These are phyloP conservation scores for Leccinum huronense DNA, from an alignment of 1,284 basidiomycete genomes.

Conservation along the genomic window DNA sequence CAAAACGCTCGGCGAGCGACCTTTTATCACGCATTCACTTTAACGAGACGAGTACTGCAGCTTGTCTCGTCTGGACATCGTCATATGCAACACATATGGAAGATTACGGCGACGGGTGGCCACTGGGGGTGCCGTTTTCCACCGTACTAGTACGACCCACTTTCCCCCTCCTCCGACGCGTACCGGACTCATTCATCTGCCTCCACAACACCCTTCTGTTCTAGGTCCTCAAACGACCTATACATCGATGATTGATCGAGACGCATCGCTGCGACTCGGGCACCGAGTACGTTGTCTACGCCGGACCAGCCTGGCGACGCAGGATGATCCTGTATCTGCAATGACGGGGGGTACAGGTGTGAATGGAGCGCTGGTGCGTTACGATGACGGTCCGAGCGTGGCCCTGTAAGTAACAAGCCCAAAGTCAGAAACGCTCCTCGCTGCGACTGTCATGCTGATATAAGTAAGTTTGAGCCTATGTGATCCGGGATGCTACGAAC, in stretches of 20 bases:
- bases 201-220: slow-evolving; percentile 50
- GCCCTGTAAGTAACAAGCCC: slow-evolving; percentile 42
- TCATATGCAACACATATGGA: slow-evolving; percentile 38
- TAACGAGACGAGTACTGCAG: slow-evolving; percentile 39
- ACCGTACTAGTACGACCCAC: slow-evolving; percentile 22
- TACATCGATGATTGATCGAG: slow-evolving; percentile 72
- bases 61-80: slow-evolving; percentile 73
- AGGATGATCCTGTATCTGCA: slow-evolving; percentile 43
- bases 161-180: slow-evolving; percentile 36
- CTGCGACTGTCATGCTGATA: too few relatives aligned
- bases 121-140: slow-evolving; percentile 1
- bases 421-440: too few relatives aligned
- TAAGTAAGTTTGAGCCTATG: too few relatives aligned
- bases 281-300: slow-evolving; percentile 51
- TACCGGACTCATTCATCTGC: slow-evolving; percentile 51
- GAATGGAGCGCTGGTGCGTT: slow-evolving; percentile 22
- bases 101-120: too few relatives aligned
- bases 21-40: background rate
- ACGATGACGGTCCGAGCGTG: slow-evolving; percentile 61
- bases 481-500: too few relatives aligned
- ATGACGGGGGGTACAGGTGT: slow-evolving; percentile 8
- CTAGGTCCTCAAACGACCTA: slow-evolving; percentile 68
- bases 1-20: slow-evolving; percentile 69
- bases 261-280: slow-evolving; percentile 35
- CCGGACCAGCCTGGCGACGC: slow-evolving; percentile 61